phyloP scores from a whole-genome alignment of 495 filamentous ascomycete species.

The Staphylotrichum tortipilum region DNA sequence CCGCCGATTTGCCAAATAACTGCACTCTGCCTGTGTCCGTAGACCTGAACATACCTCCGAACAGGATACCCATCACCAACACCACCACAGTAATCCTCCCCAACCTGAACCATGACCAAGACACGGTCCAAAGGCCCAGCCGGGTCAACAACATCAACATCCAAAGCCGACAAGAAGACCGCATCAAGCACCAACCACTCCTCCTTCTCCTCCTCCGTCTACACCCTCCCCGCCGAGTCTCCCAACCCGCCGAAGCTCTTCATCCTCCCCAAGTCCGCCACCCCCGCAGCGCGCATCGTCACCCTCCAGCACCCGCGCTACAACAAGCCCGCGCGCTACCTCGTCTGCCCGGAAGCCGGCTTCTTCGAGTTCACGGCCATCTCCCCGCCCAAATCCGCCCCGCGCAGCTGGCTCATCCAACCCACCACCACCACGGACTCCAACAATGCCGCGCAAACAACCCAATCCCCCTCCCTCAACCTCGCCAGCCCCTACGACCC shows the following conservation, averaged over 20 bases:
- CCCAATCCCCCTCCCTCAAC: constrained; percentile 60
- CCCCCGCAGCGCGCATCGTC: constrained; percentile 58
- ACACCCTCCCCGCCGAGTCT: constrained; percentile 28
- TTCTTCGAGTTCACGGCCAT: constrained; percentile 83
- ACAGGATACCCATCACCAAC: no score
- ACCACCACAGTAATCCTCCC: background rate
- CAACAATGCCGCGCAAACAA: constrained; percentile 18
- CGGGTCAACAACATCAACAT: constrained; percentile 16
- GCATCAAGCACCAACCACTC: background rate
- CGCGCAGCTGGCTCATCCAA: constrained; percentile 59
- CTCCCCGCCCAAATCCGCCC: constrained; percentile 49
- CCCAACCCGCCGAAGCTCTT: constrained; percentile 57
- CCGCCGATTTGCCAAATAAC: no score
- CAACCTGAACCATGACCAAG: constrained; percentile 20
- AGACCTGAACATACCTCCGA: no score
- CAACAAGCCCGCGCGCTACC: constrained; percentile 55
- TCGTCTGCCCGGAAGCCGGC: constrained; percentile 70
- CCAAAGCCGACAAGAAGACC: constrained; percentile 12
- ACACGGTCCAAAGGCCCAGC: constrained; percentile 22
- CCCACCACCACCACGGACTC: background rate
- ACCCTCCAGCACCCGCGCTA: constrained; percentile 73
- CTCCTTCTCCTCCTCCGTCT: constrained; percentile 16
- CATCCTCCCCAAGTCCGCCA: constrained; percentile 63
- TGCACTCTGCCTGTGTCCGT: no score
- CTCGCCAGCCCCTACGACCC: constrained; percentile 78